Base-by-base conservation (phyloP, 1,284 basidiomycete genomes). In the Tetrapyrgos nigripes region DNA sequence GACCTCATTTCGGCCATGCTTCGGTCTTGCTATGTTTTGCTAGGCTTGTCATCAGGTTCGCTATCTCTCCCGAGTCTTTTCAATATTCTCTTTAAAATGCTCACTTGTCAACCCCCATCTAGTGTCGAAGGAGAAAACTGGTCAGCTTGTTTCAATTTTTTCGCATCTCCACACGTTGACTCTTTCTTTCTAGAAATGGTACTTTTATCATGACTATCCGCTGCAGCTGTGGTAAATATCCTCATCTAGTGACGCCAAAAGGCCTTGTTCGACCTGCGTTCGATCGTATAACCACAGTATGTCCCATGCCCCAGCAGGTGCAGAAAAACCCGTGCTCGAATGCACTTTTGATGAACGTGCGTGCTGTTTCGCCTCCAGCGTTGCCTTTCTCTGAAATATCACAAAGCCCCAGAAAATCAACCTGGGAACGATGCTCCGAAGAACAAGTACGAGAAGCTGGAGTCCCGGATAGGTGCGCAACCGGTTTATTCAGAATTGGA, bases 71-170 rank as follows among this genome's bases (percentile, higher is more conserved):
- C 53, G 27, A 14, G 23, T 19, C 10, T 53, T 4, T 14, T 44
- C 35, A 21, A 28, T 13, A n/a, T 28, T 43, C 17, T n/a, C 21
- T 29, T 24, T 52, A 27, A 47, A 55, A 50, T 23, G 26, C 23
- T n/a, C 11, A 9, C 50, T 54, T 43, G 28, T 6, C 31, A 33
- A 8, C 6, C 19, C 19, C 13, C n/a, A 8, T 76, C 62, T 76
- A 91, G 77, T 91, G 89, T 69, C 86, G 89, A 43, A 79, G 83
- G 62, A 81, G 89, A 59, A 91, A 91, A 73, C 70, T 91, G 75
- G 89, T 90, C 68, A 75, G 87, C 19, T 75, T 28, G 51, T 57
- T 57, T 53, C 26, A 26, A 49, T 64, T 55, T 27, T 58, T 50
- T 55, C 29, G 28, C 17, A 29, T 24, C 53, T 60, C 53, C 21